Base-by-base conservation (phyloP, 2,329 filamentous ascomycete species). In the Phyllosticta paracitricarpa region DNA sequence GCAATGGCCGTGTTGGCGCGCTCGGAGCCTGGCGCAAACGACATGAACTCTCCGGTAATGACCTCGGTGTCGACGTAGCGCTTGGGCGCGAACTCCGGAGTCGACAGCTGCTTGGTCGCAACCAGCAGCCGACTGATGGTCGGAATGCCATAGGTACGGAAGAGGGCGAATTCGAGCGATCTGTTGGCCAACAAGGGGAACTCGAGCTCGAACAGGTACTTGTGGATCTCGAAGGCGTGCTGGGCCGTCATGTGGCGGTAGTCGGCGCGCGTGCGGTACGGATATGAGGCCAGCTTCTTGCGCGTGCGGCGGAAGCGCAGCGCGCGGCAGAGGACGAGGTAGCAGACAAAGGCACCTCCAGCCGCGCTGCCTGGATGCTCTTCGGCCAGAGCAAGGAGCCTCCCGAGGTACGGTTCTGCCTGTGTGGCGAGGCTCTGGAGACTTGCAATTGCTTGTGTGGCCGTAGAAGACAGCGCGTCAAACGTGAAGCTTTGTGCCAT, bases 81-180 rank as follows among this genome's bases (percentile, higher is more conserved):
- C 58, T 67, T 64, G 12, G 62, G 56, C 7, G 70, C 70, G 63
- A 65, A 63, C 25, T 68, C 62, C 3, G 59, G 57, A 6, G 64
- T 65, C 19, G 68, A 66, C 6, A 74, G 62, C 56, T 74, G 70
- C 35, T 67, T 65, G 8, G 73, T 75, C 52, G 68, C 64, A n/a
- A 68, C 69, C 3, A 74, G 68, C 0, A 74, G 64, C 48, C 67
- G 70, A 3, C 69, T 72, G n/a, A 74, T 74, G 3, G 68, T 66
- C 8, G 72, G 73, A 12, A 75, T 73, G 30, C 70, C 72, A 61
- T 74, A 75, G 2, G 72, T 74, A 54, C 62, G 40, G 68, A 86
- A 84, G 5, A 86, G 73, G 1, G 83, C 82, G 68, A 86, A 84
- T 61, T 83, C 78, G 4, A 84, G 70, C 1, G 81, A 75, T 57